A percentile compares a stretch with the other conserved stretches of the same genome.
These are phyloP conservation scores for Cystobasidium sp. DNA, from an alignment of 1,284 basidiomycete genomes.

Conservation along the genomic window DNA sequence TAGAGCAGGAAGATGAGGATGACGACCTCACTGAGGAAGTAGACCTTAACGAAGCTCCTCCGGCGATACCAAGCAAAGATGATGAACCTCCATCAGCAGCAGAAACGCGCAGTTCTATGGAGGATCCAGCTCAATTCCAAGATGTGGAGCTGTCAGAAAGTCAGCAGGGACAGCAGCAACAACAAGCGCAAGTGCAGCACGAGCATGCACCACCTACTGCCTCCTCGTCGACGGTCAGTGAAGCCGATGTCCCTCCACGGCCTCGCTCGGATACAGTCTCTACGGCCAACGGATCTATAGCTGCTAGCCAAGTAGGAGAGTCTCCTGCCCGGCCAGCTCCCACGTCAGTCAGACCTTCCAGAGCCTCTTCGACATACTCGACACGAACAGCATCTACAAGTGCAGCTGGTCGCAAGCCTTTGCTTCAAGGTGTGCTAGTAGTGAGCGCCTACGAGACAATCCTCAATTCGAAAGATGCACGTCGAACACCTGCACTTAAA, in stretches of 20 bases:
- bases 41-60: not conserved
- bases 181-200: constrained; percentile 1
- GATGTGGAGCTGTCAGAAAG: constrained; percentile 32
- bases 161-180: constrained; percentile 11
- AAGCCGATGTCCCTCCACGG: not conserved
- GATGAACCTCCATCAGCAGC: not conserved
- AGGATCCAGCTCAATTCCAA: constrained; percentile 31
- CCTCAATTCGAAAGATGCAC: constrained; percentile 84
- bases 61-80: constrained; percentile 32
- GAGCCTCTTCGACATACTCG: constrained; percentile 37
- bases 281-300: not conserved
- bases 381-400: constrained; percentile 34
- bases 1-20: not conserved
- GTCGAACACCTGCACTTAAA: constrained; percentile 75
- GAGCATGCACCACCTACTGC: not conserved
- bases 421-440: constrained; percentile 60
- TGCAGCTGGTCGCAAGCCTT: constrained; percentile 34
- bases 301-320: not conserved
- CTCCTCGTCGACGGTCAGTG: not conserved
- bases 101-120: constrained; percentile 6
- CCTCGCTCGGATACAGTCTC: constrained; percentile 12
- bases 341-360: constrained; percentile 10
- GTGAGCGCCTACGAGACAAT: constrained; percentile 86
- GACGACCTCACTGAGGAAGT: not conserved
- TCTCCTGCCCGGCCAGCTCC: constrained; percentile 2